These are phyloP conservation scores for Eragrostis curvula DNA, from an alignment of 176 grass and related monocot species.

Conservation along the genomic window DNA sequence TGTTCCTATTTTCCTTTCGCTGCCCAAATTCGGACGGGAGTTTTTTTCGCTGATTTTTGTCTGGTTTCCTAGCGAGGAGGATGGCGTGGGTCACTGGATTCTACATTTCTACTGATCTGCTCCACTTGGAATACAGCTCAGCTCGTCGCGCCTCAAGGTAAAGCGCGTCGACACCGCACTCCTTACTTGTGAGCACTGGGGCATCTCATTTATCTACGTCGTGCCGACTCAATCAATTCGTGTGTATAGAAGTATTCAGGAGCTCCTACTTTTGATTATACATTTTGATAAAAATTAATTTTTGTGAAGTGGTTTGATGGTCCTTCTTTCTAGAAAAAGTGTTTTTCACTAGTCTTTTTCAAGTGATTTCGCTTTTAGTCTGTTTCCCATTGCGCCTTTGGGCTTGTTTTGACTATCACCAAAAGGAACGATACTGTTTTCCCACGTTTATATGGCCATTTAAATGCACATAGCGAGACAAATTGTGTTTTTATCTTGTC, in stretches of 20 bases:
- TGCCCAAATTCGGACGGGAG: slow-evolving; percentile 6
- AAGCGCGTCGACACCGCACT: background rate
- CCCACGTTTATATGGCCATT: background rate
- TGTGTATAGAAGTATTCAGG: background rate
- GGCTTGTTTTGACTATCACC: background rate
- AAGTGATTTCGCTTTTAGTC: background rate
- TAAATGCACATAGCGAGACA: background rate
- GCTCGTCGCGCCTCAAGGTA: background rate
- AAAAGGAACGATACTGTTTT: background rate
- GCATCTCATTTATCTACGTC: background rate
- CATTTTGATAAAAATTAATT: background rate
- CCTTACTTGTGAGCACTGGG: background rate
- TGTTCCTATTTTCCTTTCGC: background rate
- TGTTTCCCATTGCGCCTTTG: slow-evolving; percentile 13
- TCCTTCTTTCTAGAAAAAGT: background rate
- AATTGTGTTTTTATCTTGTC: background rate
- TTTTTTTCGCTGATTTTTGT: slow-evolving; percentile 20
- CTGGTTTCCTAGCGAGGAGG: slow-evolving; percentile 9
- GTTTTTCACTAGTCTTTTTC: background rate
- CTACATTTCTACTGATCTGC: slow-evolving; percentile 6
- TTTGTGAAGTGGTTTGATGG: background rate
- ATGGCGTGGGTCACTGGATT: slow-evolving; percentile 38
- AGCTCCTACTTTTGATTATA: background rate
- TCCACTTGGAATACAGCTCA: background rate
- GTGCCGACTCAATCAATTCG: background rate